phyloP scores from a whole-genome alignment of 1,284 basidiomycete genomes.

The Agaricales sp. region DNA sequence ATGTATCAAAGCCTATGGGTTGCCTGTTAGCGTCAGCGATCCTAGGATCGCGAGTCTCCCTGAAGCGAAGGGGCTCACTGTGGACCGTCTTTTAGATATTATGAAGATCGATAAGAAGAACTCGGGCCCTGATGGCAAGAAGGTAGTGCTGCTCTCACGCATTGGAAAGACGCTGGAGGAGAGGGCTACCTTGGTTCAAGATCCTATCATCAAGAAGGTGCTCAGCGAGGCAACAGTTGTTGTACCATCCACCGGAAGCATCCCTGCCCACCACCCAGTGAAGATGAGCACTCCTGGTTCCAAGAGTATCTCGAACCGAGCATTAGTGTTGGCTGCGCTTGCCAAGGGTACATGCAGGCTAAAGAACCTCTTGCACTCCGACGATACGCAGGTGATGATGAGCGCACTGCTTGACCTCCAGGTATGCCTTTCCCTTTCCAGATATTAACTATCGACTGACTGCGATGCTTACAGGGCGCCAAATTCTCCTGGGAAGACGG shows the following conservation, averaged over 20 bases:
- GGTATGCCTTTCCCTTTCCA: slow-evolving; percentile 36
- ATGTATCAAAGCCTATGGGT: slow-evolving; percentile 78
- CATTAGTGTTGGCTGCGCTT: slow-evolving; percentile 88
- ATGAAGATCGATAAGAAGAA: slow-evolving; percentile 99
- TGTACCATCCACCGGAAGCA: slow-evolving; percentile 40
- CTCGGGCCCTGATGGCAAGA: slow-evolving; percentile 75
- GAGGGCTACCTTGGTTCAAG: slow-evolving; percentile 79
- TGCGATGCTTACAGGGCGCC: slow-evolving; percentile 54
- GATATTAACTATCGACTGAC: too few relatives aligned
- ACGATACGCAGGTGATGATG: slow-evolving; percentile 99
- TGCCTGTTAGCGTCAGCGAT: slow-evolving; percentile 75
- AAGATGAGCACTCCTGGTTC: slow-evolving; percentile 90
- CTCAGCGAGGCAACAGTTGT: slow-evolving; percentile 73
- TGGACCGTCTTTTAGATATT: slow-evolving; percentile 84
- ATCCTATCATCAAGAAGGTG: slow-evolving; percentile 73
- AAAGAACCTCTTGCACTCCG: slow-evolving; percentile 89
- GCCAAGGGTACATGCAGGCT: slow-evolving; percentile 83
- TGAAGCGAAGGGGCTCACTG: slow-evolving; percentile 61
- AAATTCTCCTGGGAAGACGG: slow-evolving; percentile 81
- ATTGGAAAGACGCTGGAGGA: slow-evolving; percentile 93
- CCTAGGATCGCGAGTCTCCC: slow-evolving; percentile 66
- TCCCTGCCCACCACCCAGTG: slow-evolving; percentile 56
- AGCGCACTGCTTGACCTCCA: slow-evolving; percentile 80
- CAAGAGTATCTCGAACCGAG: slow-evolving; percentile 96
- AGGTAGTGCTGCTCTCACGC: slow-evolving; percentile 84